Evolutionary conservation across 345 rosid genomes (phyloP).

Genomic region (Hevea brasiliensis): DNA sequence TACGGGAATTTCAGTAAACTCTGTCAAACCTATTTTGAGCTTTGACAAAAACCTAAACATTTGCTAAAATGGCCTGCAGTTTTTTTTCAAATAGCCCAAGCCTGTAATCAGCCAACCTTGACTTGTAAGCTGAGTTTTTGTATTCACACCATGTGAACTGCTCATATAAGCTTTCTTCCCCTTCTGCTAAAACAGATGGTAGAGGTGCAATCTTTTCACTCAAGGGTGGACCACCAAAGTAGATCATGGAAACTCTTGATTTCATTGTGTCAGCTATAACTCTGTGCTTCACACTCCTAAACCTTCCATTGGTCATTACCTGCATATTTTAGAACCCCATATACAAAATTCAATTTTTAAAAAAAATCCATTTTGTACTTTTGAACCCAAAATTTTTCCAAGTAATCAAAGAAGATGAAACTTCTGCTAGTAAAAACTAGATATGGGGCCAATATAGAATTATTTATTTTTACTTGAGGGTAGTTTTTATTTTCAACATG

Average conservation of each 20-base stretch:
- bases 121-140: constrained; percentile 70
- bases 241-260: constrained; percentile 86
- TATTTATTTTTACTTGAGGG: too few relatives aligned
- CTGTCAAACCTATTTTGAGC: constrained; percentile 6
- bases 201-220: constrained; percentile 60
- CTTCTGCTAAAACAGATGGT: constrained; percentile 44
- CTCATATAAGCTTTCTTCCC: constrained; percentile 65
- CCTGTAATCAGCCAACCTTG: constrained; percentile 75
- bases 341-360: neutral
- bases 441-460: neutral
- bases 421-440: neutral
- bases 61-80: neutral
- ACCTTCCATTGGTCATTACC: constrained; percentile 92
- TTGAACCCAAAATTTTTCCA: neutral
- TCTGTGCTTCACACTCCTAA: constrained; percentile 85
- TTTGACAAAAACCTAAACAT: constrained; percentile 25
- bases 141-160: constrained; percentile 89
- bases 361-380: neutral
- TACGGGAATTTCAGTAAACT: constrained; percentile 27
- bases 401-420: neutral
- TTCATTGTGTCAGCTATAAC: constrained; percentile 59
- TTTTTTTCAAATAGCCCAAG: constrained; percentile 65
- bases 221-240: constrained; percentile 79
- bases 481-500: neutral
- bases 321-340: constrained; percentile 26